These are phyloP conservation scores for Microdochium paspali DNA, from an alignment of 2,329 filamentous ascomycete species.

Conservation along the genomic window DNA sequence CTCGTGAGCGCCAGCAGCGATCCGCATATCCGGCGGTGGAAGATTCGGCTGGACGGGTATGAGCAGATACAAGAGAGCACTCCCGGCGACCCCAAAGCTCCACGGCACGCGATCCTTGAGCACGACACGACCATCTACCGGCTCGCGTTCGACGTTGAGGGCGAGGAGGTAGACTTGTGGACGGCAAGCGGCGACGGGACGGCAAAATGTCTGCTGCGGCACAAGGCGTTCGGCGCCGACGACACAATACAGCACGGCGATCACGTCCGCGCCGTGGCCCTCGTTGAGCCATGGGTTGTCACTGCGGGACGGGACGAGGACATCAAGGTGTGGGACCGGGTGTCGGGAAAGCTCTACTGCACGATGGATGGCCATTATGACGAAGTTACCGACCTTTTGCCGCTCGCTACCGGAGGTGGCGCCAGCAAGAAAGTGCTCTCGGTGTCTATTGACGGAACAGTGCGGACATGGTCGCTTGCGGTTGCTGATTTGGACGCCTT, in stretches of 20 bases:
- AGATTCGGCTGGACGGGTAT: slow-evolving; percentile 40
- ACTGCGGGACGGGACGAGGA: slow-evolving; percentile 90
- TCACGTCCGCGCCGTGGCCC: slow-evolving; percentile 76
- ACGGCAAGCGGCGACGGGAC: slow-evolving; percentile 89
- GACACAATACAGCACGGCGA: slow-evolving; percentile 73
- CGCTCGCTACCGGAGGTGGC: slow-evolving; percentile 43
- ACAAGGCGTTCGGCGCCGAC: slow-evolving; percentile 59
- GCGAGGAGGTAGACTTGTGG: slow-evolving; percentile 68
- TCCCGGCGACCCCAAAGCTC: slow-evolving; percentile 26
- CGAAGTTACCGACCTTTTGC: slow-evolving; percentile 73
- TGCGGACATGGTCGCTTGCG: slow-evolving; percentile 73
- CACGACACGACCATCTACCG: slow-evolving; percentile 90
- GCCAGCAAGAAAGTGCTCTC: slow-evolving; percentile 67
- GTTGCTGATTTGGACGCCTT: slow-evolving; percentile 45
- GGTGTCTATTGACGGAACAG: slow-evolving; percentile 81
- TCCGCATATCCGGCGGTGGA: slow-evolving; percentile 71
- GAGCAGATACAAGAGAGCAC: slow-evolving; percentile 44
- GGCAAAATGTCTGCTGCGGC: slow-evolving; percentile 66
- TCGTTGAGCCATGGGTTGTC: slow-evolving; percentile 68
- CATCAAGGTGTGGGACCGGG: slow-evolving; percentile 77
- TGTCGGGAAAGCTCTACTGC: slow-evolving; percentile 64
- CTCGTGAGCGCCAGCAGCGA: slow-evolving; percentile 77
- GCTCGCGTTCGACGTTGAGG: slow-evolving; percentile 57
- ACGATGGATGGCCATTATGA: slow-evolving; percentile 80
- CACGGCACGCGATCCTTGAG: slow-evolving; percentile 51